Base-by-base conservation (phyloP, 129 eudicot genomes). In the Lonicera japonica region DNA sequence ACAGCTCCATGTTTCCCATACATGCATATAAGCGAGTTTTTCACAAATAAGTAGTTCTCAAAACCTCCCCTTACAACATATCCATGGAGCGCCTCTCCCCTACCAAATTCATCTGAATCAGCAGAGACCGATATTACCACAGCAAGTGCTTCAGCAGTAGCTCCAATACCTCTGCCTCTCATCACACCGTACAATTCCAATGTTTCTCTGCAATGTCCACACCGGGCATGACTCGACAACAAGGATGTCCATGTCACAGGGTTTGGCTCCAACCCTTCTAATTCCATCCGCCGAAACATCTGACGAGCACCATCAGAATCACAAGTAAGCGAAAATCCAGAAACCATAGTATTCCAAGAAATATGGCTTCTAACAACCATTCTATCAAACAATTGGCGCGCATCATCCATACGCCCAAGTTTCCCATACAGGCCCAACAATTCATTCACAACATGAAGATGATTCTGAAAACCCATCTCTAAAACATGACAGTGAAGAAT, bases 201-300 rank as follows among this genome's bases (percentile, higher is more conserved):
- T 1, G 86, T 77, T 56, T 79, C 75, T 24, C 25, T 52, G 25
- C 17, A 24, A 16, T 19, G 70, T 29, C 85, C 85, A 43, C 95
- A 82, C 72, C 95, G 64, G 19, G 82, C 69, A 75, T 77, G 70
- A 69, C 95, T 89, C 2, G 96, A 89, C 39, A 89, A 67, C 83
- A 89, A 75, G 14, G 96, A 82, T 8, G 96, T 89, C 96, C 95
- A 89, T 8, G 90, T 85, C 52, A 89, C 96, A 40, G 25, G 58
- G 20, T 89, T 82, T 5, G 96, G 90, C 63, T 69, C 86, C 80
- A 48, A 80, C 10, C 95, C 90, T 45, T 85, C 80, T 43, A 59
- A 14, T 64, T 89, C 77, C 96, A 89, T 89, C 52, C 78, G 55
- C 18, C 40, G 34, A 66, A 89, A 74, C 61, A 75, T 75, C 61